Percentiles rank a stretch among this genome's conserved stretches.
Evolutionary conservation across 306 rosid genomes (phyloP).

Genomic region (Erythrophleum fordii): DNA sequence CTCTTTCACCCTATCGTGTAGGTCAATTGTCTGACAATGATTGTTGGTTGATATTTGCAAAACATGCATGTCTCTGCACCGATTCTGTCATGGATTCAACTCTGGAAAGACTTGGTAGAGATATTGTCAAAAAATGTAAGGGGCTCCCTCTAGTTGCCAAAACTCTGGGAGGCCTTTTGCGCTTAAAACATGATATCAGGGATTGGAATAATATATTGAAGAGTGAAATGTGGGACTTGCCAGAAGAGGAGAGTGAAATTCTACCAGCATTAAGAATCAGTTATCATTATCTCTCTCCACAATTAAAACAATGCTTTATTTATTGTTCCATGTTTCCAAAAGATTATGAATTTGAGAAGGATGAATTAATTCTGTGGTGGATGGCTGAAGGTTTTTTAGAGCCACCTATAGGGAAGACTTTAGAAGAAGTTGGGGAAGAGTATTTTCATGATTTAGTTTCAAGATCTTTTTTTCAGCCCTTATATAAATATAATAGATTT

Average conservation of each 20-base stretch:
- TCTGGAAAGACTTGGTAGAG: neutral
- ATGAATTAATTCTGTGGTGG: conserved; percentile 27
- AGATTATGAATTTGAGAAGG: neutral
- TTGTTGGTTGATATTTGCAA: conserved; percentile 9
- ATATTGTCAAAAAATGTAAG: conserved; percentile 28
- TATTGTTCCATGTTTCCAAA: conserved; percentile 38
- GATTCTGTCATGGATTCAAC: neutral
- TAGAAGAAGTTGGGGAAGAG: conserved; percentile 19
- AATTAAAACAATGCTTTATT: conserved; percentile 26
- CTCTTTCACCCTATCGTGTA: neutral
- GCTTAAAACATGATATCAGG: neutral
- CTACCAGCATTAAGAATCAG: conserved; percentile 36
- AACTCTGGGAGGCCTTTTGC: conserved; percentile 31
- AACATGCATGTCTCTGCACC: conserved; percentile 7
- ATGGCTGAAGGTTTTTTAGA: conserved; percentile 42
- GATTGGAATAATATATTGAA: conserved; percentile 29
- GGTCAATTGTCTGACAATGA: neutral
- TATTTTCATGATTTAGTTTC: conserved; percentile 30
- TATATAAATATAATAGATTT: fast-evolving
- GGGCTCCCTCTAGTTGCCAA: conserved; percentile 45
- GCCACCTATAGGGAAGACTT: neutral
- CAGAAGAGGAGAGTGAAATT: neutral
- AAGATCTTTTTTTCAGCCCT: conserved; percentile 33
- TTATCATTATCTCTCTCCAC: conserved; percentile 33
- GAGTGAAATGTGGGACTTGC: conserved; percentile 21